phyloP scores from a whole-genome alignment of 106 monocot genomes.

The Posidonia australis region DNA sequence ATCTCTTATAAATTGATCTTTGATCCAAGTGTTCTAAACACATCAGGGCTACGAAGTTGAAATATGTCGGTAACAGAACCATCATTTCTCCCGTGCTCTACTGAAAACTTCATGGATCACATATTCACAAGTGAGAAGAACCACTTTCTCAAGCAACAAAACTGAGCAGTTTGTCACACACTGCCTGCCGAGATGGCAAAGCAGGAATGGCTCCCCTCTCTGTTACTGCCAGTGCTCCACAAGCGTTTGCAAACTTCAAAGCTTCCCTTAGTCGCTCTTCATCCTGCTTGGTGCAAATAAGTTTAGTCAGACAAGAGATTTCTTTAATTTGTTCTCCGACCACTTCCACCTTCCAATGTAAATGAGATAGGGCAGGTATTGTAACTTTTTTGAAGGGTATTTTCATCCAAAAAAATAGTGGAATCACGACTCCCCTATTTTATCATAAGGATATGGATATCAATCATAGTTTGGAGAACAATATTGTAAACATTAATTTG shows the following conservation, averaged over 20 bases:
- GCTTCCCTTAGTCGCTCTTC: slow-evolving; percentile 21
- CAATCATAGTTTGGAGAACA: too few relatives aligned
- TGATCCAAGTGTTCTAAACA: too few relatives aligned
- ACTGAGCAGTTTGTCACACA: slow-evolving; percentile 10
- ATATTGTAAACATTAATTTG: too few relatives aligned
- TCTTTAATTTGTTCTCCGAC: background rate
- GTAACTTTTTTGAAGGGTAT: too few relatives aligned
- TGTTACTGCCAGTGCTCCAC: slow-evolving; percentile 23
- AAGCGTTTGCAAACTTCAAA: slow-evolving; percentile 26
- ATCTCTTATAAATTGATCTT: too few relatives aligned
- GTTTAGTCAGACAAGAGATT: background rate
- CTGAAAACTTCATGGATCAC: too few relatives aligned
- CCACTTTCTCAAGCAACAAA: slow-evolving; percentile 1
- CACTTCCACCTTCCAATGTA: background rate
- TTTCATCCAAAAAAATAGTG: too few relatives aligned
- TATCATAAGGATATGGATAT: too few relatives aligned
- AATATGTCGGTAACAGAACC: too few relatives aligned
- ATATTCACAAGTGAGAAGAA: background rate
- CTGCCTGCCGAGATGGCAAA: slow-evolving; percentile 17
- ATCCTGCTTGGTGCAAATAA: slow-evolving; percentile 9
- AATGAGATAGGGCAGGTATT: background rate
- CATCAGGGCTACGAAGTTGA: too few relatives aligned
- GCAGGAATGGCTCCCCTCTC: slow-evolving; percentile 36
- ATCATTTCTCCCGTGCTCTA: too few relatives aligned
- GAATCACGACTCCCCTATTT: too few relatives aligned